Base-by-base conservation (phyloP, 108 stramenopile species). In the Pseudonitzschia pungens region DNA sequence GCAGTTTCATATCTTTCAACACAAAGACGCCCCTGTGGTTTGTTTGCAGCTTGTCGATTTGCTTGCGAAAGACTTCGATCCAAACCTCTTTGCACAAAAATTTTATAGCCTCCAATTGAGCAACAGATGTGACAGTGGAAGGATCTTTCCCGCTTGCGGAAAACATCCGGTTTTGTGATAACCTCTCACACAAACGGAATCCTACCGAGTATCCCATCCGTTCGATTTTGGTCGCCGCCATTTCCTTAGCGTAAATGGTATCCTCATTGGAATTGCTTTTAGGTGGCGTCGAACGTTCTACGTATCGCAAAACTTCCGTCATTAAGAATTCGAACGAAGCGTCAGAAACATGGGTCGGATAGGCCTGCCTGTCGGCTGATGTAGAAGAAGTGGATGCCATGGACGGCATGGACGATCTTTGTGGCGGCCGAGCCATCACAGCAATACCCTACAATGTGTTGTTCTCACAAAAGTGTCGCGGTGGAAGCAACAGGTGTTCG, bases 51-150 rank as follows among this genome's bases (percentile, higher is more conserved):
- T 97, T 97, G 62, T 97, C 96, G 64, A 97, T 90, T 80, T 96
- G 92, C 71, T 97, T 97, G 7, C 93, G 80, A 65, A 96, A 97
- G 33, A 97, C 83, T 64, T 95, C 95, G 42, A 78, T 89, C 96
- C 96, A 97, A 65, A 97, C 83, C 75, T 96, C 96, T 68, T 97
- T 97, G 83, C 96, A 97, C 15, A 97, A 69, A 75, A 97, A 97
- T 72, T 97, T 97, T 69, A 97, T 91, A 11, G 92, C 92, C 59
- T 97, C 96, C 64, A 97, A 74, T 70, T 94, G 93, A 2, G 84
- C 60, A 0, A 80, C 81, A 0, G 89, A 82, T 10, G 76, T 75
- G 5, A 77, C 86, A 28, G 58, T 36, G 52, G 80, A 71, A 10
- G 75, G 74, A 62, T 87, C 83, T 51, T 77, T 77, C 48, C 82